Evolutionary conservation across 2,329 filamentous ascomycete species (phyloP).

Genomic region (Calonectria montana): DNA sequence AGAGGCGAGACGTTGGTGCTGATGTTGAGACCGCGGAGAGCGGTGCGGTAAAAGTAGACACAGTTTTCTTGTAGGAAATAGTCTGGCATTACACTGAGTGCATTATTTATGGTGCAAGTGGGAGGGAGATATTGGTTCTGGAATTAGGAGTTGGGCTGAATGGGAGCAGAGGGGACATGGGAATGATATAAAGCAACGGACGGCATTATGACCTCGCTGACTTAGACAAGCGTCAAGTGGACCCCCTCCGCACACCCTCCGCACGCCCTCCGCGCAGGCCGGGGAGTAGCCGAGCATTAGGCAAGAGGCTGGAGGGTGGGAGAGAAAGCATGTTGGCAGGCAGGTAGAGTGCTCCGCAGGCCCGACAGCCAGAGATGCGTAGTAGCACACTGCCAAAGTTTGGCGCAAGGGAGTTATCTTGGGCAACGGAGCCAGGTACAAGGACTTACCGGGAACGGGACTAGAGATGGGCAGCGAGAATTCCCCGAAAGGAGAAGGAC

Average conservation of each 20-base stretch:
- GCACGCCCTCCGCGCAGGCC: constrained; percentile 34
- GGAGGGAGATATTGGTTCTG: constrained; percentile 23
- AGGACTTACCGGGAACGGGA: constrained; percentile 40
- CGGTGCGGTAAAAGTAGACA: constrained; percentile 93
- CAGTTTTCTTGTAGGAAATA: constrained; percentile 90
- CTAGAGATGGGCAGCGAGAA: constrained; percentile 37
- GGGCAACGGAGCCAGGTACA: constrained; percentile 26
- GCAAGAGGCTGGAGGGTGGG: constrained; percentile 21
- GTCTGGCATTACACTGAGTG: constrained; percentile 75
- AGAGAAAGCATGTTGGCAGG: constrained; percentile 26
- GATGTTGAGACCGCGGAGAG: constrained; percentile 86
- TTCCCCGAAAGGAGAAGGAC: constrained; percentile 29
- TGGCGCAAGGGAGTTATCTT: constrained; percentile 32
- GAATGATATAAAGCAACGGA: constrained; percentile 41
- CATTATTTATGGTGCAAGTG: constrained; percentile 18
- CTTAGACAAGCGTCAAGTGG: constrained; percentile 47
- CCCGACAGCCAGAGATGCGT: constrained; percentile 30
- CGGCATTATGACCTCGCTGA: constrained; percentile 39
- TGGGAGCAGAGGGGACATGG: constrained; percentile 33
- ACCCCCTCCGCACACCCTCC: constrained; percentile 37
- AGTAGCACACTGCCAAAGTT: constrained; percentile 35
- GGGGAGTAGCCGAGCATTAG: constrained; percentile 34
- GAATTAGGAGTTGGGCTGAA: constrained; percentile 15
- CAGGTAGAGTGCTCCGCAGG: constrained; percentile 38
- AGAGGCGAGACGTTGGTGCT: constrained; percentile 82